A percentile compares a stretch with the other conserved stretches of the same genome.
Evolutionary conservation across 148 eudicot genomes (phyloP).

Genomic region (Fagopyrum homotropicum): DNA sequence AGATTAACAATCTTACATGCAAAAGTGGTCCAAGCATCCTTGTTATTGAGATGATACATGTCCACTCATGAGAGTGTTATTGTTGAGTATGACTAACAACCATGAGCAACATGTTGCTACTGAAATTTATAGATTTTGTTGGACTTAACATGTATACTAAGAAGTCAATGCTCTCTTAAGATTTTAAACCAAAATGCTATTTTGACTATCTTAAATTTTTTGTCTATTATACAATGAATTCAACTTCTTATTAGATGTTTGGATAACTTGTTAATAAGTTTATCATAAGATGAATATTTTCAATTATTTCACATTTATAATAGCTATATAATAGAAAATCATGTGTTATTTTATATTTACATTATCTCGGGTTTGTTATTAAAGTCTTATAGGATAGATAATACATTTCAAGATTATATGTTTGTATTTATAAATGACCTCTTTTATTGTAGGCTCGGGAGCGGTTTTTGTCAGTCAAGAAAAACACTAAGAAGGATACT

Average conservation of each 20-base stretch:
- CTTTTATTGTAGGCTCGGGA: slow-evolving; percentile 56
- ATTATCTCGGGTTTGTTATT: background rate
- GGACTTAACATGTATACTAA: background rate
- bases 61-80: background rate
- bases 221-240: background rate
- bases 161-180: background rate
- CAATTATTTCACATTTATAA: background rate
- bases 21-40: background rate
- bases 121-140: background rate
- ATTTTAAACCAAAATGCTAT: background rate
- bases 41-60: background rate
- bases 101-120: background rate
- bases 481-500: slow-evolving; percentile 67
- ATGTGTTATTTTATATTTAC: background rate
- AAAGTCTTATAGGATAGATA: background rate
- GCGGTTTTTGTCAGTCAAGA: slow-evolving; percentile 65
- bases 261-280: background rate
- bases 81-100: background rate
- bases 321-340: background rate
- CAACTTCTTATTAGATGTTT: background rate
- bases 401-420: background rate
- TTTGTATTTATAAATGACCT: background rate
- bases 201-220: background rate
- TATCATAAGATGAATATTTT: background rate
- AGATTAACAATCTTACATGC: background rate